Conservation (phyloP, 192 early-diverging fungal genomes). For the Coemansia sp. region DNA sequence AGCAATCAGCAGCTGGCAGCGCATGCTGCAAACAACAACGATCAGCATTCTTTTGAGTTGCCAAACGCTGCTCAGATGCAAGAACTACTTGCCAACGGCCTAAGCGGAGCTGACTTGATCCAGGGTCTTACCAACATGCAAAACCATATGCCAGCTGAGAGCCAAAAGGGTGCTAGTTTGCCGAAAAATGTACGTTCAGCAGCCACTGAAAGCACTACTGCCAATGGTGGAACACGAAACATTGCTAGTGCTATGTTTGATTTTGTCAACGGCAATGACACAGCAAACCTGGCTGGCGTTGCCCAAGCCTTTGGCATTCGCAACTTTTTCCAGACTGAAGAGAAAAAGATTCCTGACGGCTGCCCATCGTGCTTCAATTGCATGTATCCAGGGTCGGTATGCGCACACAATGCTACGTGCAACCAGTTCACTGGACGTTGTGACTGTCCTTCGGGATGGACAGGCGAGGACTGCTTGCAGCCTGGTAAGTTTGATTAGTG, state of each 20-base stretch:
- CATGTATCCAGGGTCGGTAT: slow-evolving; percentile 67
- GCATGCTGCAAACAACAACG: no score
- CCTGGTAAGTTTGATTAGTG: slow-evolving; percentile 48
- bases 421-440: slow-evolving; percentile 73
- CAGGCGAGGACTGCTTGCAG: slow-evolving; percentile 70
- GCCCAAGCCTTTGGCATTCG: slow-evolving; percentile 44
- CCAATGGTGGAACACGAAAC: slow-evolving; percentile 11
- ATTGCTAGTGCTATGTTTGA: slow-evolving; percentile 21
- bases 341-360: slow-evolving; percentile 46
- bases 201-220: no score
- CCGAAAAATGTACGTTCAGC: no score
- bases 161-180: no score
- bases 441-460: slow-evolving; percentile 74
- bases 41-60: no score
- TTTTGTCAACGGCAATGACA: slow-evolving; percentile 41
- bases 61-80: slow-evolving; percentile 6
- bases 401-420: slow-evolving; percentile 73
- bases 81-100: slow-evolving; percentile 8
- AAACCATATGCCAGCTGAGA: no score
- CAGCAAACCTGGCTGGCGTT: slow-evolving; percentile 19
- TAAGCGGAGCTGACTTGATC: not conserved
- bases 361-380: slow-evolving; percentile 88
- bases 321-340: slow-evolving; percentile 35
- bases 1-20: not conserved
- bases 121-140: no score